These are phyloP conservation scores for Wallacemonas sp. DNA, from an alignment of 208 protist genomes.

Conservation along the genomic window DNA sequence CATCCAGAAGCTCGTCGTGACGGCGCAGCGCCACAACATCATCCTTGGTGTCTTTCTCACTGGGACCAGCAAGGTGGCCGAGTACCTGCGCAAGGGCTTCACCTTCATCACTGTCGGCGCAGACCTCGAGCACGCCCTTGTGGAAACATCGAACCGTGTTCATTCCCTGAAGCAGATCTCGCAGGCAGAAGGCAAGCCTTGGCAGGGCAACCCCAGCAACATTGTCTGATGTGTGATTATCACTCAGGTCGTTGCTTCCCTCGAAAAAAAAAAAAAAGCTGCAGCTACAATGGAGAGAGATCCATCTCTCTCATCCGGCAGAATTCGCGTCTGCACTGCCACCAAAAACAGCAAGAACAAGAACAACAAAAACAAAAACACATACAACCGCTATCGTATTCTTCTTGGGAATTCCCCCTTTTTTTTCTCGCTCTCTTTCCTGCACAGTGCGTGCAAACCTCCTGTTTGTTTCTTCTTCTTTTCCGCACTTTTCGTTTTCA, in stretches of 20 bases:
- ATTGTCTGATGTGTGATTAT: slow-evolving; percentile 20
- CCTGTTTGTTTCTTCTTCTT: slow-evolving; percentile 9
- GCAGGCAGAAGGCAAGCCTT: slow-evolving; percentile 19
- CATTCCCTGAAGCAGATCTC: slow-evolving; percentile 33
- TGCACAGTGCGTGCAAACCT: background rate
- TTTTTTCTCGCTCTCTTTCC: slow-evolving; percentile 16
- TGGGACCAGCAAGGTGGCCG: slow-evolving; percentile 31
- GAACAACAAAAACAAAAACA: no score
- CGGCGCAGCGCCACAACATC: slow-evolving; percentile 28
- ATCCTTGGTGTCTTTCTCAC: slow-evolving; percentile 40
- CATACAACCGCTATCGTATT: no score
- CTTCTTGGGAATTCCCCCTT: no score
- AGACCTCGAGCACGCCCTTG: slow-evolving; percentile 33
- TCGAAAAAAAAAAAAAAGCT: background rate
- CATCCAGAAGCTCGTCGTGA: slow-evolving; percentile 21
- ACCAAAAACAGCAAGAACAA: no score
- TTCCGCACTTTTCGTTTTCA: no score
- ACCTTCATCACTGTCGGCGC: slow-evolving; percentile 41
- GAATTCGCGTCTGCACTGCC: no score
- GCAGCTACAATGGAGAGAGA: background rate
- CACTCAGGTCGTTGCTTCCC: no score
- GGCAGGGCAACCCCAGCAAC: slow-evolving; percentile 31
- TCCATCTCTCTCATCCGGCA: slow-evolving; percentile 1
- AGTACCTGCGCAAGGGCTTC: slow-evolving; percentile 41
- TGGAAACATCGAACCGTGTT: slow-evolving; percentile 24